Evolutionary conservation across 73 alveolate species (phyloP), one percentile per base, ranked within the genome.

Genomic region (Urostyla sp.): DNA sequence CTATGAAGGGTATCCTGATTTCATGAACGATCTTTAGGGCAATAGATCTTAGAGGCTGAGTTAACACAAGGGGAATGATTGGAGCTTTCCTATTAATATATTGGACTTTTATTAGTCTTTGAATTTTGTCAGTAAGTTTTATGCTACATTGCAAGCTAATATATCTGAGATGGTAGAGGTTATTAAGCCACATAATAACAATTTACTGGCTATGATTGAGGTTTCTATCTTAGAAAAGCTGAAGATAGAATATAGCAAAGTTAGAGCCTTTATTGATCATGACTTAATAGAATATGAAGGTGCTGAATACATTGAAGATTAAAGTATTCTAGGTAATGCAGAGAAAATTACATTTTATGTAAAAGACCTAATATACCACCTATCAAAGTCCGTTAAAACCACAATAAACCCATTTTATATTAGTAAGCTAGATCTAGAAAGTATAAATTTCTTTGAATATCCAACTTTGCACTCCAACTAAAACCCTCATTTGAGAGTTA

Each of bases 1-100:
- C 8, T 84, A 85, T 58, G 93, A 85, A 40, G 88, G 88, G 1
- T 75, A 85, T 52, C 93, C 93, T 11, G 67, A 43, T 15, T 67
- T 50, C 43, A 54, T 61, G 51, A 21, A 28, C 20, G 83, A 66
- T 0, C 35, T 80, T 0, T 7, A 50, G n/a, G 83, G 72, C 1
- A 10, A 49, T 52, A 4, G 34, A 46, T 8, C 43, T 16, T 49
- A 63, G 55, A 50, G 49, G 50, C 53, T 45, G 36, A 49, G 55
- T 58, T 23, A 26, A 50, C 30, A 48, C 35, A 69, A 30, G 30
- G 44, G 44, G 36, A n/a, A 34, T 6, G 83, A 69, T 0, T 69
- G 83, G 83, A n/a, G 36, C 28, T 3, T 2, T n/a, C 83, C 83
- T 3, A 83, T 83, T 4, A 84, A 84, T 28, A 75, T 85, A 61